Evolutionary conservation across 1,284 basidiomycete genomes (phyloP), one percentile per base, ranked within the genome.

Genomic region (Ceratobasidium sp.): DNA sequence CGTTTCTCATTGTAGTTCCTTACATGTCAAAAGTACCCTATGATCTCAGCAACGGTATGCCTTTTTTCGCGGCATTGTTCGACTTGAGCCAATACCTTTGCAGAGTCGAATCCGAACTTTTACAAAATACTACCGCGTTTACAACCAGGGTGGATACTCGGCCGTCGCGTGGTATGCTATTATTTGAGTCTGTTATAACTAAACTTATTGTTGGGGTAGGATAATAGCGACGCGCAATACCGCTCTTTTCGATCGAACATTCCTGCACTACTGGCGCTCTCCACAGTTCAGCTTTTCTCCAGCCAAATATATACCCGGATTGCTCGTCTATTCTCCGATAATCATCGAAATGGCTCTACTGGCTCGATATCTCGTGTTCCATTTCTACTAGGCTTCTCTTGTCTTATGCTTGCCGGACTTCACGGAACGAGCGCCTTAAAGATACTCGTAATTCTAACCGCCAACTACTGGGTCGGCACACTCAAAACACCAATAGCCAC

Each of bases 391-490:
- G 16, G 76, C 7, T 91, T 91, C 77, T 89, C 93, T 1, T 64
- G 88, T n/a, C 75, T 89, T 61, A 89, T 95, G 82, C 84, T 98
- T 49, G 73, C 89, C 21, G 88, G 87, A 1, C 82, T 99, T n/a
- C 97, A 98, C 80, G 98, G 98, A 32, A 81, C 89, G n/a, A 94
- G 92, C 77, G 82, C 87, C 0, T 47, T 96, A 79, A 98, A 98
- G 80, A 88, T 98, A 32, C 73, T 94, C 3, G 50, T 84, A 32
- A 91, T 98, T 67, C 81, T 98, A 14, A 79, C 81, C 5, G 57
- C 84, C 21, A 98, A 98, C 82, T 98, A 90, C 79, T 75, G 76
- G 21, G 85, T 96, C 28, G 87, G 87, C 7, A 89, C 83, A 1
- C 85, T 81, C 75, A 73, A 82, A 13, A 85, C 83, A 26, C 88